Evolutionary conservation across 768 basidiomycete genomes (phyloP), one percentile per base, ranked within the genome.

Genomic region (Leccinum disarticulatum): DNA sequence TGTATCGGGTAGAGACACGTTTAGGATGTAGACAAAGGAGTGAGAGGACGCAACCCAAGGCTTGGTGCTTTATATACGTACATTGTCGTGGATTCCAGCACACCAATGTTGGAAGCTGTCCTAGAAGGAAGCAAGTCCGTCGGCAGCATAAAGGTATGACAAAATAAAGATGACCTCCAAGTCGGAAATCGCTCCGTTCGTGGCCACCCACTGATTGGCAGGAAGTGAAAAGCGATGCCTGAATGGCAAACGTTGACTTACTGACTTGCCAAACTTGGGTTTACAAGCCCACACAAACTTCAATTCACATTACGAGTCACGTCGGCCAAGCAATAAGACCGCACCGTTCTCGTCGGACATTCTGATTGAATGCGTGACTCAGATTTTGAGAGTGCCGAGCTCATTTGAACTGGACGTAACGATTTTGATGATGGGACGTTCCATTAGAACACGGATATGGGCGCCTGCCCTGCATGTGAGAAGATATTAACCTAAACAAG

Each of bases 1-100:
- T 49, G 56, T 66, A 3, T 61, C 53, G 0, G 79, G 78, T 22
- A 77, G 65, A 30, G 74, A 64, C 62, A 64, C 59, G 38, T 3
- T 31, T 27, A 38, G 2, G 28, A 17, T 61, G 9, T 35, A n/a
- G 11, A 36, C 14, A 25, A 13, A 38, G n/a, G 53, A 43, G 31
- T 49, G 33, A 13, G 47, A 33, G n/a, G 47, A 50, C 3, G 3
- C 38, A n/a, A 28, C 17, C 8, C 3, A 13, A 14, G 31, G 25
- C 13, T 5, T 54, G 9, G 3, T n/a, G 25, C 22, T 22, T 52
- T 56, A 46, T 46, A 62, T 61, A 5, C 17, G 54, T 61, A 5
- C 22, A 17, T 27, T 38, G 52, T 36, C 9, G 33, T 25, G n/a
- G 60, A n/a, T 15, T 35, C 33, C 36, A 9, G 1, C 10, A 41